These are phyloP conservation scores for Rhynchospora tenuis DNA, from an alignment of 176 grass and related monocot genomes.

Conservation along the genomic window DNA sequence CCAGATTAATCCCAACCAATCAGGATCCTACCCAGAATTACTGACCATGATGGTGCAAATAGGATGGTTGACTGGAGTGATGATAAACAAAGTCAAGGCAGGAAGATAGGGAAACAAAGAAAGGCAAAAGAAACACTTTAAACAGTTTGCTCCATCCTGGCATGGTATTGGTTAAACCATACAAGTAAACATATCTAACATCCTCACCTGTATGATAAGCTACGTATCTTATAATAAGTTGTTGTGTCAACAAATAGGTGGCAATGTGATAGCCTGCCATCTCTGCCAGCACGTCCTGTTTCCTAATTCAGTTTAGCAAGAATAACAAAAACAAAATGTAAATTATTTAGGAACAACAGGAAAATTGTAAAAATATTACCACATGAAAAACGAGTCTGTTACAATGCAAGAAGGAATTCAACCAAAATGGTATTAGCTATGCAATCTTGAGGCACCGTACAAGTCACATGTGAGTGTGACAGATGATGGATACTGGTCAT, in stretches of 20 bases:
- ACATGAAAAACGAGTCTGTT: not conserved
- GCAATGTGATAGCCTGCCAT: constrained; percentile 78
- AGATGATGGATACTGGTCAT: not conserved
- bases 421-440: not conserved
- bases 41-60: not conserved
- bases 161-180: not conserved
- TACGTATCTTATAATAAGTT: constrained; percentile 79
- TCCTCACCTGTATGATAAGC: constrained; percentile 67
- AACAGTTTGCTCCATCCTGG: not conserved
- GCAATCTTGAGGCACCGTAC: not conserved
- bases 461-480: not conserved
- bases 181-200: not conserved
- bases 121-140: not conserved
- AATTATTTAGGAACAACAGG: constrained; percentile 18
- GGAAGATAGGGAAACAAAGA: not conserved
- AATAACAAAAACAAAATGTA: constrained; percentile 1
- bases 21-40: not conserved
- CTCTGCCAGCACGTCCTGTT: constrained; percentile 93
- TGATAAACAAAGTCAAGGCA: not conserved
- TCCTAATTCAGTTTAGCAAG: constrained; percentile 43
- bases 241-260: constrained; percentile 79
- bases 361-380: not conserved
- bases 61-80: not conserved
- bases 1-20: not conserved
- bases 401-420: not conserved